Evolutionary conservation across 2,329 filamentous ascomycete genomes (phyloP), one percentile per base, ranked within the genome.

Genomic region (Pseudopyrenochaeta lycopersici): DNA sequence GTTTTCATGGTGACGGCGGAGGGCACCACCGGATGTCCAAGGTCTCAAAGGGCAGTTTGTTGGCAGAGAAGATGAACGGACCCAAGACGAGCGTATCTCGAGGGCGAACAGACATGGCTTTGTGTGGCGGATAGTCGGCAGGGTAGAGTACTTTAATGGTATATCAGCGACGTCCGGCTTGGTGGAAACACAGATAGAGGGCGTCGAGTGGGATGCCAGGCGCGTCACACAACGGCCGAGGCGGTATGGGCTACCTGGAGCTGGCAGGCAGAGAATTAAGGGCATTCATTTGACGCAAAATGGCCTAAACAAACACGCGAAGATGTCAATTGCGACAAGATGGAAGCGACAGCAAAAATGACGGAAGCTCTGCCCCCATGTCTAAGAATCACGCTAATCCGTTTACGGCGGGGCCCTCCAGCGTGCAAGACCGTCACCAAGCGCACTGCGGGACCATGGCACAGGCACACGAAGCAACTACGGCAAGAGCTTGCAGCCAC

Each of bases 271-370:
- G 49, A 63, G 52, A 56, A 60, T 55, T 49, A 67, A 66, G 71
- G 67, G 72, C 73, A 76, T 76, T 76, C 73, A 76, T 75, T 35
- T 60, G 70, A 73, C 62, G 56, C 56, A 39, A n/a, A 49, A 29
- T 20, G 46, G 32, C 43, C 30, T 29, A 33, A 23, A 31, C 20
- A 30, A 39, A 47, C 51, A 57, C 54, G 54, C 49, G 53, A 46
- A 49, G 49, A 50, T 15, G 54, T 45, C 59, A 60, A 60, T 56
- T 60, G 59, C 58, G 50, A 50, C 40, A 33, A 32, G 41, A 43
- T 23, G 51, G 35, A 46, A 41, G 40, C 23, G 18, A 39, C 38
- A 48, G 35, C 58, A 64, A 62, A 56, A 52, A 54, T 45, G 50
- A 18, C 31, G 46, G 53, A 48, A 49, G 54, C 14, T 49, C 18